Base-by-base conservation (phyloP, 306 rosid genomes). In the Sphenostylis stenocarpa region DNA sequence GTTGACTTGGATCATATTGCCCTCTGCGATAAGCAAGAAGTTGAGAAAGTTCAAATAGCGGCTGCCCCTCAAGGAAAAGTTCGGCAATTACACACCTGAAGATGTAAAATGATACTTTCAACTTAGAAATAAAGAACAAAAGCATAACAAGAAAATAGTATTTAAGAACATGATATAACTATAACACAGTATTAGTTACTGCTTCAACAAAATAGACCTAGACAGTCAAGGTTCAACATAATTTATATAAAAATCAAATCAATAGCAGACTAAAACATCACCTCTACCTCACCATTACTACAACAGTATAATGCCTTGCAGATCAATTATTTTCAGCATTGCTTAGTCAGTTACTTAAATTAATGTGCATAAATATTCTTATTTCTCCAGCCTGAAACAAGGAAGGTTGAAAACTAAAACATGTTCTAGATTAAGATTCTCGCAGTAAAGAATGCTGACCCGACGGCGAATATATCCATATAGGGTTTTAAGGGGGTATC, bases 21-120 rank as follows among this genome's bases (percentile, higher is more conserved):
- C 99, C 97, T 95, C 97, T 89, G 67, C 99, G 99, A 88, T 92
- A 95, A 67, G 99, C 90, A 68, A 95, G 96, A 80, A 95, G 97
- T 82, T 95, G 99, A 77, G 97, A 89, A 52, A 92, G 89, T 85
- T 92, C 98, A 74, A 95, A 95, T 57, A 90, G 88, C 3, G 98
- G 97, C 78, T 95, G 98, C 51, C 98, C 98, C 89, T 92, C 98
- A 38, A 89, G 96, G 86, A 95, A 95, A 86, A 95, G 99, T 90
- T 95, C 99, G 7, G 97, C 99, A 83, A 90, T 92, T 61, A 92
- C 99, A 87, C 99, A 92, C 86, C 98, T 91, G 83, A 75, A 82
- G 77, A 38, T 79, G 78, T 51, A 71, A 73, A 67, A 85, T 70
- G 49, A 71, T 75, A 70, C 55, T 69, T 48, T 44, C 79, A 57